Percentiles rank a stretch among this genome's conserved stretches.
phyloP scores from a whole-genome alignment of 2,329 filamentous ascomycete species.

The Botrytis deweyae region DNA sequence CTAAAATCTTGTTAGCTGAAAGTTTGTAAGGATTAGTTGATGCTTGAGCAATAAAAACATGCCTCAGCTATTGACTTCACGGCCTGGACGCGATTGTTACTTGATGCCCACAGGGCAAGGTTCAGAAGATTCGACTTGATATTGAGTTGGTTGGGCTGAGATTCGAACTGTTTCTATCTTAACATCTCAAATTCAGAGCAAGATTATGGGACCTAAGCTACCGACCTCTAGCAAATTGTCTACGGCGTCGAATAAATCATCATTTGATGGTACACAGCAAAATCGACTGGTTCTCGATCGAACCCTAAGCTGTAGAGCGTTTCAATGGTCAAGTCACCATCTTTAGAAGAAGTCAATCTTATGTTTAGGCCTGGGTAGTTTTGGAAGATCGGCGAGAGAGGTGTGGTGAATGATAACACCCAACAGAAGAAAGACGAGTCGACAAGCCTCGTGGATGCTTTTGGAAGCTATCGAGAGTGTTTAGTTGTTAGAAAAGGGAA shows the following conservation, averaged over 20 bases:
- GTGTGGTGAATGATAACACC: not conserved
- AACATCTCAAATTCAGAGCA: not conserved
- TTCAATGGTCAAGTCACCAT: not conserved
- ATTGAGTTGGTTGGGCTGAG: not conserved
- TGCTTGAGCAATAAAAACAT: not conserved
- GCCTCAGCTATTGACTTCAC: not conserved
- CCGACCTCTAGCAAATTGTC: not conserved
- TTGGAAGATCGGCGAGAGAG: not conserved
- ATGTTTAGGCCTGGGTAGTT: not conserved
- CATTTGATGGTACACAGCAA: not conserved
- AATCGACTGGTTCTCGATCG: not conserved
- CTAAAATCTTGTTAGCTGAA: not conserved
- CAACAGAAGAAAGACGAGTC: not conserved
- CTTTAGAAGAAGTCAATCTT: not conserved
- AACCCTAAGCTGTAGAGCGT: not conserved
- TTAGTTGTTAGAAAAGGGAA: not conserved
- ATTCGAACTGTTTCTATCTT: not conserved
- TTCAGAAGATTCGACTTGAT: not conserved
- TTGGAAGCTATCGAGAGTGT: too few relatives aligned
- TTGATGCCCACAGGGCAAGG: not conserved
- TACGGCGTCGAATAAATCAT: not conserved
- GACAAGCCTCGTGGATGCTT: not conserved
- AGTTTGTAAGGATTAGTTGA: not conserved
- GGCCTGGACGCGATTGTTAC: not conserved
- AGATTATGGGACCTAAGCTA: not conserved